Evolutionary conservation across 2,329 filamentous ascomycete species (phyloP).

Genomic region (Cladophialophora psammophila): DNA sequence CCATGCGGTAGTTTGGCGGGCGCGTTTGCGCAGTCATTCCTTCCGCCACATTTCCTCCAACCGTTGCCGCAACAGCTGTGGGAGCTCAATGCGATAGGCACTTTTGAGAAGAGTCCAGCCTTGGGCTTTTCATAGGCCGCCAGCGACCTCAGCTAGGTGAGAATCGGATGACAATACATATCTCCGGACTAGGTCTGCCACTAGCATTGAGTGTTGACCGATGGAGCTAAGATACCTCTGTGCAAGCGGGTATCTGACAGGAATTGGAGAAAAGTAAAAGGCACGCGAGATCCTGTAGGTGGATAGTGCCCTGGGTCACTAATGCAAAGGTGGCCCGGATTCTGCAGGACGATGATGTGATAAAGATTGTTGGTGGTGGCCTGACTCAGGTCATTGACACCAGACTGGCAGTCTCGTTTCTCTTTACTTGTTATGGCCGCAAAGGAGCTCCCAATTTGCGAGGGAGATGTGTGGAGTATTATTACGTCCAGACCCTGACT

Average conservation of each 20-base stretch:
- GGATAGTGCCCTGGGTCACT: background rate
- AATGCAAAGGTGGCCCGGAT: background rate
- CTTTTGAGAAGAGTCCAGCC: background rate
- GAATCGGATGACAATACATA: slow-evolving; percentile 3
- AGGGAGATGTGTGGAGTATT: background rate
- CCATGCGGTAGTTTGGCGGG: background rate
- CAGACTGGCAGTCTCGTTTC: background rate
- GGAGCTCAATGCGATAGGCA: background rate
- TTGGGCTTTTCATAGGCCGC: too few species aligned
- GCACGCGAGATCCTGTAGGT: background rate
- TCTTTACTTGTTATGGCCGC: background rate
- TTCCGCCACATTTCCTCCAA: background rate
- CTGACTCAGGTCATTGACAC: slow-evolving; percentile 5
- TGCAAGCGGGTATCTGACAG: background rate
- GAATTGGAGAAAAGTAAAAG: slow-evolving; percentile 5
- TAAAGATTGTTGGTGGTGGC: background rate
- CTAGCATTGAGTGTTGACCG: background rate
- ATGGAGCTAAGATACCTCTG: background rate
- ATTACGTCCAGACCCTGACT: background rate
- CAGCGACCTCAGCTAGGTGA: background rate
- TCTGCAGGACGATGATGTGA: slow-evolving; percentile 20
- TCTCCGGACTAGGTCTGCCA: background rate
- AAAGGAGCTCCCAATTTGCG: slow-evolving; percentile 7
- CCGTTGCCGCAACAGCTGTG: background rate
- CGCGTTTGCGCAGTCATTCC: background rate